Evolutionary conservation across 495 filamentous ascomycete genomes (phyloP), one percentile per base, ranked within the genome.

Genomic region (Darksidea phi): DNA sequence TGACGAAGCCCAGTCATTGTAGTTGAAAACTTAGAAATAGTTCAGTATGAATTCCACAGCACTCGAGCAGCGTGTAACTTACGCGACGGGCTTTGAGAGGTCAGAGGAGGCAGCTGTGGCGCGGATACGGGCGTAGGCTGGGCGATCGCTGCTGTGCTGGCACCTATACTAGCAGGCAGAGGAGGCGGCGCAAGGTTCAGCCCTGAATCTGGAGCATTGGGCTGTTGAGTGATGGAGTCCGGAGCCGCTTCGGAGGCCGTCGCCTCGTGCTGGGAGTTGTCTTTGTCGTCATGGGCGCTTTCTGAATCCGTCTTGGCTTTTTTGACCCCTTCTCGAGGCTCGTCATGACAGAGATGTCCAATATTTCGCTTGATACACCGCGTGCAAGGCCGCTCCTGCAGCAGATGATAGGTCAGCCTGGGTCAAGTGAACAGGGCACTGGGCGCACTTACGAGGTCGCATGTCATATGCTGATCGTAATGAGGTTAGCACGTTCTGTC

Each of bases 361-460:
- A 99, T 99, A 79, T 95, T 95, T 70, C 94, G 88, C 76, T 97
- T 97, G 78, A 99, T 89, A 81, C 94, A 99, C 78, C 94, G 86
- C 57, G 89, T 90, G 82, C 94, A 99, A 52, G 94, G 94, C 71
- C 94, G 88, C 76, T 95, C 90, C 91, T 94, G 73, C 73, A 72
- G 72, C 69, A 60, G 72, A 73, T 48, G 51, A 47, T 24, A 21
- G 28, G 60, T 68, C 20, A 68, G 66, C 53, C 20, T 18, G 24
- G 47, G 66, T 26, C 28, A 41, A 21, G 25, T 10, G 41, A 61
- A 34, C 26, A 57, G 41, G 54, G 38, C 38, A 41, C 25, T 34
- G 36, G 36, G 50, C 23, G 70, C 76, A 85, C 90, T 83, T 93
- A 96, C 92, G 80, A 92, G 88, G 84, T 98, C 95, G 83, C 94